Percentiles rank a stretch among this genome's conserved stretches.
Evolutionary conservation across 768 basidiomycete genomes (phyloP).

Genomic region (Lactifluus echinatus): DNA sequence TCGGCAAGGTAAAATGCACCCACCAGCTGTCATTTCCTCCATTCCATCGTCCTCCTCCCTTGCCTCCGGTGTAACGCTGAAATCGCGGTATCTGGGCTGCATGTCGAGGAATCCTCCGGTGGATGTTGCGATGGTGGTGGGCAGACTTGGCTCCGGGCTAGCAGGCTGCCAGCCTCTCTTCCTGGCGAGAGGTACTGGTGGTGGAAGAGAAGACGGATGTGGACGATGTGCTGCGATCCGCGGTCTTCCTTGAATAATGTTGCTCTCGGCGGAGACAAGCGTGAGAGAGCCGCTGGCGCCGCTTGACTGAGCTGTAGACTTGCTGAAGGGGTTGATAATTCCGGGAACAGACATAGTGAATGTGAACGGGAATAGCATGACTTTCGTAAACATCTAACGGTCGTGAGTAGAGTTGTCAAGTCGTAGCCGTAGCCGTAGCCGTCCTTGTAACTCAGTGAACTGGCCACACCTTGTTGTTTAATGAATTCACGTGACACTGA

Average conservation of each 20-base stretch:
- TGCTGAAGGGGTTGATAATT: slow-evolving; percentile 52
- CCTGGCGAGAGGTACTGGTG: slow-evolving; percentile 36
- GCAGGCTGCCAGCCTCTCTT: slow-evolving; percentile 73
- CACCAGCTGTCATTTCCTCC: slow-evolving; percentile 41
- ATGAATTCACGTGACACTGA: not conserved
- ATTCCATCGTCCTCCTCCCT: slow-evolving; percentile 31
- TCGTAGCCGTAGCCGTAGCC: not conserved
- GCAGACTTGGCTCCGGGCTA: slow-evolving; percentile 45
- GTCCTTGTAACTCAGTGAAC: not conserved
- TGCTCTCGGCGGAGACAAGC: slow-evolving; percentile 18
- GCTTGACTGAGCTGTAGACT: slow-evolving; percentile 14
- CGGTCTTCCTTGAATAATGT: slow-evolving; percentile 21
- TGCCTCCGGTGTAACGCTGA: slow-evolving; percentile 23
- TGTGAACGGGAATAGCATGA: slow-evolving; percentile 60
- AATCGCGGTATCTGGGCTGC: slow-evolving; percentile 50
- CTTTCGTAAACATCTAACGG: not conserved
- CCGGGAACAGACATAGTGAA: slow-evolving; percentile 62
- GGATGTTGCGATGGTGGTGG: slow-evolving; percentile 43
- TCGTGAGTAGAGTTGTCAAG: not conserved
- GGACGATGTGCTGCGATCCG: slow-evolving; percentile 16
- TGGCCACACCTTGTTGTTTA: not conserved
- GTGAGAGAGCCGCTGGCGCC: slow-evolving; percentile 16
- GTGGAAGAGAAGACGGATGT: slow-evolving; percentile 31
- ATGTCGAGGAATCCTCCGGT: slow-evolving; percentile 62
- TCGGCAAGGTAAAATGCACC: too few relatives aligned